phyloP scores from a whole-genome alignment of 768 basidiomycete species.

The Dacryopinax spathularia region DNA sequence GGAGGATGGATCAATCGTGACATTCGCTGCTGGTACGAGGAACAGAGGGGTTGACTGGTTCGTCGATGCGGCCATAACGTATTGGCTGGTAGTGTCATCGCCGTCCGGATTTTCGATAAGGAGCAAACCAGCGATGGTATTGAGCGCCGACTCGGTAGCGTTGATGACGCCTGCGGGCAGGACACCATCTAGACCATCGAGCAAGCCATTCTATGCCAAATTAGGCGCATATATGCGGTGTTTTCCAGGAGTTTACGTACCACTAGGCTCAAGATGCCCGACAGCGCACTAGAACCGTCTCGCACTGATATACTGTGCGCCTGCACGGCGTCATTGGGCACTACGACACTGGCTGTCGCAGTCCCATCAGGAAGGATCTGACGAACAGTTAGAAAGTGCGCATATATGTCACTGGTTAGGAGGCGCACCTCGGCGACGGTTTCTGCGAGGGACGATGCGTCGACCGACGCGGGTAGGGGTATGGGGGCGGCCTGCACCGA shows the following conservation, averaged over 20 bases:
- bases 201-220: background rate
- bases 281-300: background rate
- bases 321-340: background rate
- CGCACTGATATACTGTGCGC: background rate
- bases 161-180: background rate
- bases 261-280: background rate
- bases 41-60: background rate
- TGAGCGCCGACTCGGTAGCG: background rate
- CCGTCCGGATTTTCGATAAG: background rate
- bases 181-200: background rate
- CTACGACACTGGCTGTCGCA: background rate
- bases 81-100: background rate
- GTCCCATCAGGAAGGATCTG: background rate
- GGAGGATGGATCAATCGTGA: background rate
- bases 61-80: background rate
- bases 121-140: background rate
- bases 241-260: background rate
- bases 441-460: background rate
- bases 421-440: background rate
- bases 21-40: background rate
- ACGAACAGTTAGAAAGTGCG: background rate
- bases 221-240: background rate
- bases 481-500: constrained; percentile 2
- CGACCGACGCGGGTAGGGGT: background rate
- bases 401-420: background rate